Evolutionary conservation across 257 asterid species (phyloP).

Genomic region (Capsicum baccatum): DNA sequence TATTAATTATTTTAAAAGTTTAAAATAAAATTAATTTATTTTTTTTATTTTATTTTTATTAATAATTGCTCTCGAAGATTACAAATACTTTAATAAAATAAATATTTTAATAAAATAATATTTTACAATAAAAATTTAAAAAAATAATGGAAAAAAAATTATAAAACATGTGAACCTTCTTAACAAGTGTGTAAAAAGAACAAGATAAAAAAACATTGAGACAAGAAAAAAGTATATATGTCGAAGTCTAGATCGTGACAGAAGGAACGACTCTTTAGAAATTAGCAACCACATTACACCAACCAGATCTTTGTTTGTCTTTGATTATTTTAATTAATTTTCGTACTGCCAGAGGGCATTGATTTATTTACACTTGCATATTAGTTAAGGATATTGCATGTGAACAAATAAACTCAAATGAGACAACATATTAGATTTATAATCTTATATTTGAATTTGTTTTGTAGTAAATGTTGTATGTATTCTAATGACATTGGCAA

Average conservation of each 20-base stretch:
- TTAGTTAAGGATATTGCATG: neutral
- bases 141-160: too few species aligned
- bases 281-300: neutral
- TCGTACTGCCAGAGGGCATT: neutral
- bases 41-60: neutral
- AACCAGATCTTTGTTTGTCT: neutral
- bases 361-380: conserved; percentile 5
- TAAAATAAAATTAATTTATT: neutral
- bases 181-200: neutral
- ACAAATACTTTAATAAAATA: neutral
- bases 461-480: neutral
- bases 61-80: neutral
- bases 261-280: neutral
- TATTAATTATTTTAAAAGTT: too few species aligned
- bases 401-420: neutral
- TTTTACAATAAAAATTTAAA: neutral
- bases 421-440: neutral
- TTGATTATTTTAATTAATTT: neutral
- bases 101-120: neutral
- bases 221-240: neutral
- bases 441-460: neutral
- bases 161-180: neutral
- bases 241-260: neutral
- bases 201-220: neutral
- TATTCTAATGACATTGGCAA: too few species aligned